Evolutionary conservation across 176 grass and related monocot genomes (phyloP).

Genomic region (Typha latifolia): DNA sequence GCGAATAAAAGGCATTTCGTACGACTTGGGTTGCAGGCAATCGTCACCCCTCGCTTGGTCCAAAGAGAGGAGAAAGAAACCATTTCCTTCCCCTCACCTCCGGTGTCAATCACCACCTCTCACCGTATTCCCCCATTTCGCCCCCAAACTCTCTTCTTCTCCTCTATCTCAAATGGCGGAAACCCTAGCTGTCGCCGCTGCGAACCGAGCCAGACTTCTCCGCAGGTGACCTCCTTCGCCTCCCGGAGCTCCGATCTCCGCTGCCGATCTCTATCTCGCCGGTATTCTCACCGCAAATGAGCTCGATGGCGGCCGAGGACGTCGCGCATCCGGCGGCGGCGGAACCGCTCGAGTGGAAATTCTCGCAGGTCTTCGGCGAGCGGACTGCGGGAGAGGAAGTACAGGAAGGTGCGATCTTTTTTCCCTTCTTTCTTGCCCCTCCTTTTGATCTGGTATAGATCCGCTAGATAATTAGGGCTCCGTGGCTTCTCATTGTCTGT

Average conservation of each 20-base stretch:
- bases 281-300: neutral
- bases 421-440: neutral
- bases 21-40: no score
- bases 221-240: neutral
- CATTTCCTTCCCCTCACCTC: no score
- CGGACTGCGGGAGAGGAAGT: neutral
- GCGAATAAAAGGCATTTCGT: no score
- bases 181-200: neutral
- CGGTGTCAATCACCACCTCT: no score
- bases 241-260: neutral
- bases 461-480: neutral
- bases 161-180: neutral
- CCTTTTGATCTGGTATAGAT: neutral
- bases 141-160: no score
- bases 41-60: no score
- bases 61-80: no score
- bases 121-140: neutral
- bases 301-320: neutral
- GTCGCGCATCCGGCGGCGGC: neutral
- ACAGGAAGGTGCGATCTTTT: constrained; percentile 1
- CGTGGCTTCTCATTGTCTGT: neutral
- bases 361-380: constrained; percentile 6
- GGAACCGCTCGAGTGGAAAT: neutral
- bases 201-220: neutral
- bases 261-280: neutral